Percentiles rank a stretch among this genome's conserved stretches.
phyloP scores from a whole-genome alignment of 495 filamentous ascomycete species.

The Trichoderma asperelloides region DNA sequence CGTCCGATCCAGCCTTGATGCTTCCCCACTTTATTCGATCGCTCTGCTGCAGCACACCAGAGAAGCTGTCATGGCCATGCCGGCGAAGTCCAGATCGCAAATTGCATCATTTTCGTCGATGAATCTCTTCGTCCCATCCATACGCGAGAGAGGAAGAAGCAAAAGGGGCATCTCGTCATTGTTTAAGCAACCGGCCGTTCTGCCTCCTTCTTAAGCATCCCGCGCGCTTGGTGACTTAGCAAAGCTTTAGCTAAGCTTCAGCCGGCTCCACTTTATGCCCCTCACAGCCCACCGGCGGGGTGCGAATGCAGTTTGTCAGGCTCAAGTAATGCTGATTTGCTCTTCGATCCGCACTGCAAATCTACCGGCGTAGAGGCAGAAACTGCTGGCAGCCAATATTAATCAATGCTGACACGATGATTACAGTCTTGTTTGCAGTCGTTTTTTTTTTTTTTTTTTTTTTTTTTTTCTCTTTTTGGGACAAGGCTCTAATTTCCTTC shows the following conservation, averaged over 20 bases:
- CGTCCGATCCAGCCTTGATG: no score
- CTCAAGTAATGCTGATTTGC: conserved; percentile 5
- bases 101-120: no score
- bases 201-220: not conserved
- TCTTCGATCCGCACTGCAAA: not conserved
- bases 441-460: not conserved
- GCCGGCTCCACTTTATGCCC: not conserved
- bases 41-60: no score
- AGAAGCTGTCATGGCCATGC: no score
- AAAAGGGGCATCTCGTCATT: not conserved
- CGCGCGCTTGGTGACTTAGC: not conserved
- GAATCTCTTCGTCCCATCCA: no score
- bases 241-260: conserved; percentile 2
- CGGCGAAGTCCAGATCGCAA: no score
- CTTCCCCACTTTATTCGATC: no score
- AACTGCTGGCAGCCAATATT: not conserved
- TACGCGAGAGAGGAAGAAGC: not conserved
- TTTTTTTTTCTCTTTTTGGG: not conserved
- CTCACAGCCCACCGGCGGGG: not conserved
- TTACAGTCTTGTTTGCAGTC: not conserved
- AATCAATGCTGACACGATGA: not conserved
- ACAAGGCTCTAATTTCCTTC: not conserved
- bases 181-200: no score
- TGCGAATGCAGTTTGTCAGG: not conserved
- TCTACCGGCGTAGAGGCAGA: not conserved